Percentiles rank a stretch among this genome's conserved stretches.
These are phyloP conservation scores for Gyrodon lividus DNA, from an alignment of 768 basidiomycete genomes.

Conservation along the genomic window DNA sequence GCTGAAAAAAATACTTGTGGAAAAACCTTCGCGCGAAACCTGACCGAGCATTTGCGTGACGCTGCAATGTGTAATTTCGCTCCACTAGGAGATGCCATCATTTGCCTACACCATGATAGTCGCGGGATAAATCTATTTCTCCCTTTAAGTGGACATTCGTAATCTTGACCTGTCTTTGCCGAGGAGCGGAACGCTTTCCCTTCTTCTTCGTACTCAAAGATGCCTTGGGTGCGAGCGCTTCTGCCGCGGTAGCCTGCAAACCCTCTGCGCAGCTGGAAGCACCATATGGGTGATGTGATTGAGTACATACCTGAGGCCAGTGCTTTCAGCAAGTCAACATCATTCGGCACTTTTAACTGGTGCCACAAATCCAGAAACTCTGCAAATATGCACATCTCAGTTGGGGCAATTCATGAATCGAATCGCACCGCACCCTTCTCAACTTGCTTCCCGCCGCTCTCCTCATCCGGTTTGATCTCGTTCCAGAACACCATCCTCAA, in stretches of 20 bases:
- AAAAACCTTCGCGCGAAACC: too few species aligned
- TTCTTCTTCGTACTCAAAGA: conserved; percentile 71
- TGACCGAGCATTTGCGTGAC: too few species aligned
- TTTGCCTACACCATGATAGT: conserved; percentile 45
- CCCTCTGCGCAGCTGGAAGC: conserved; percentile 52
- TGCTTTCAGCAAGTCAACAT: conserved; percentile 76
- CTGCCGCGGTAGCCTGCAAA: conserved; percentile 73
- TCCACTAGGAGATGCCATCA: conserved; percentile 10
- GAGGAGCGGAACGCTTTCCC: conserved; percentile 70
- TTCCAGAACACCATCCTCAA: conserved; percentile 89
- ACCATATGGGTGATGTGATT: neutral
- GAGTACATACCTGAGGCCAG: conserved; percentile 61
- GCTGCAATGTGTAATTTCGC: too few species aligned
- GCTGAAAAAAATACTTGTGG: too few species aligned
- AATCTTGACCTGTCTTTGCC: conserved; percentile 76
- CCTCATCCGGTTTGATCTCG: conserved; percentile 76
- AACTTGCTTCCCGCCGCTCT: conserved; percentile 65
- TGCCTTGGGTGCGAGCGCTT: conserved; percentile 53
- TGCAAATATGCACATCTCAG: conserved; percentile 30
- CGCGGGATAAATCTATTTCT: conserved; percentile 80
- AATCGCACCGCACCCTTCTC: conserved; percentile 64
- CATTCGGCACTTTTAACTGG: conserved; percentile 77
- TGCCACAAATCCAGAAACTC: conserved; percentile 92
- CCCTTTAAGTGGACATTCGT: conserved; percentile 88
- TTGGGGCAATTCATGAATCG: conserved; percentile 1